Evolutionary conservation across 768 basidiomycete genomes (phyloP).

Genomic region (Tylopilus cervinicoccineus): DNA sequence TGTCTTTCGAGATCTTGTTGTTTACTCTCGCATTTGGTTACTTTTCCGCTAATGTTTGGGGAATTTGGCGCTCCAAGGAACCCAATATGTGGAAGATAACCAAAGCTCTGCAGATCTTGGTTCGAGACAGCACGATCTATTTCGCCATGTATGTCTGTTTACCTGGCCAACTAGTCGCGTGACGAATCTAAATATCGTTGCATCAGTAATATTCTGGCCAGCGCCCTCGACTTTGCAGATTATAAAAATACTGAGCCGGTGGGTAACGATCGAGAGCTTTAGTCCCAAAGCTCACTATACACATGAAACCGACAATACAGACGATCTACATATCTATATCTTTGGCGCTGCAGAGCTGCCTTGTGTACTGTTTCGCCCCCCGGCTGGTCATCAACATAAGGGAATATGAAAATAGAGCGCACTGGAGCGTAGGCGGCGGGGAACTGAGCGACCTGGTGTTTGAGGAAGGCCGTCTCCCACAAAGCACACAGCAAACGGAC

Average conservation of each 20-base stretch:
- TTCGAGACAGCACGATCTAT: constrained; percentile 19
- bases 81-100: not conserved
- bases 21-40: constrained; percentile 15
- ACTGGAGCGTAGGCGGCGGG: constrained; percentile 1
- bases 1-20: constrained; percentile 15
- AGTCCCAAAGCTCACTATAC: not conserved
- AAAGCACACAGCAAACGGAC: not conserved
- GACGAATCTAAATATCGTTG: not conserved
- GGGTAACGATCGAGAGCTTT: not conserved
- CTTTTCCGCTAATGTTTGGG: constrained; percentile 2
- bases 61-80: not conserved
- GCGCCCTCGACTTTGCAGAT: constrained; percentile 5
- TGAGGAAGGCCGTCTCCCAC: not conserved
- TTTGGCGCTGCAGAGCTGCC: constrained; percentile 13
- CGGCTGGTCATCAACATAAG: constrained; percentile 18
- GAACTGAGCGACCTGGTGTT: not conserved
- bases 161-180: not conserved
- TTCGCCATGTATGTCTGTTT: constrained; percentile 16
- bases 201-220: constrained; percentile 5
- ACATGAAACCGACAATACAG: not conserved
- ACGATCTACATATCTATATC: constrained; percentile 9
- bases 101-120: constrained; percentile 12
- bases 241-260: not conserved
- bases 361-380: constrained; percentile 16
- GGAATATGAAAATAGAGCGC: constrained; percentile 7